These are phyloP conservation scores for Jaltomata sinuosa DNA, from an alignment of 257 asterid genomes.

Conservation along the genomic window DNA sequence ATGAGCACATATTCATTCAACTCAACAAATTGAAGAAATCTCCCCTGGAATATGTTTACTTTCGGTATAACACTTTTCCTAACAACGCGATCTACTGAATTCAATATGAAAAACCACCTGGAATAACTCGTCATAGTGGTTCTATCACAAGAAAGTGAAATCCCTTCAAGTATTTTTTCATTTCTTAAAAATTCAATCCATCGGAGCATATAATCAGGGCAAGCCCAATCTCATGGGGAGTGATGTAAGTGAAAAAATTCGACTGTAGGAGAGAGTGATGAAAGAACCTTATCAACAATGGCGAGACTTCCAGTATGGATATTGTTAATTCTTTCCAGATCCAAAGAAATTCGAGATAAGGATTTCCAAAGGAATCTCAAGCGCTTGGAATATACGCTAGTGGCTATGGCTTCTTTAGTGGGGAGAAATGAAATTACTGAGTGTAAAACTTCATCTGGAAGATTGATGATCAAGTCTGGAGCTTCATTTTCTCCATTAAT, in stretches of 20 bases:
- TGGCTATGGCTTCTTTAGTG: background rate
- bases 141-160: background rate
- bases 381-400: background rate
- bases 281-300: background rate
- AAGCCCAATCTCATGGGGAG: background rate
- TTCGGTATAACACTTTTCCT: too few species aligned
- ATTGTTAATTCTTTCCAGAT: too few species aligned
- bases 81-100: too few species aligned
- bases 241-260: background rate
- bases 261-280: background rate
- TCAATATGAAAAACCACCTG: too few species aligned
- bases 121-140: too few species aligned
- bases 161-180: background rate
- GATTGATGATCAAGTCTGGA: too few species aligned
- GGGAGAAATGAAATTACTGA: background rate
- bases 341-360: background rate
- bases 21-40: background rate
- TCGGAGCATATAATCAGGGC: background rate
- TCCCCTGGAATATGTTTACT: too few species aligned
- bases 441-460: too few species aligned
- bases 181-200: background rate
- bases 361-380: background rate
- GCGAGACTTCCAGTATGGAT: too few species aligned
- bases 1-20: background rate
- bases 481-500: too few species aligned